These are phyloP conservation scores for Phytophthora sp. DNA, from an alignment of 352 stramenopile species.

Conservation along the genomic window DNA sequence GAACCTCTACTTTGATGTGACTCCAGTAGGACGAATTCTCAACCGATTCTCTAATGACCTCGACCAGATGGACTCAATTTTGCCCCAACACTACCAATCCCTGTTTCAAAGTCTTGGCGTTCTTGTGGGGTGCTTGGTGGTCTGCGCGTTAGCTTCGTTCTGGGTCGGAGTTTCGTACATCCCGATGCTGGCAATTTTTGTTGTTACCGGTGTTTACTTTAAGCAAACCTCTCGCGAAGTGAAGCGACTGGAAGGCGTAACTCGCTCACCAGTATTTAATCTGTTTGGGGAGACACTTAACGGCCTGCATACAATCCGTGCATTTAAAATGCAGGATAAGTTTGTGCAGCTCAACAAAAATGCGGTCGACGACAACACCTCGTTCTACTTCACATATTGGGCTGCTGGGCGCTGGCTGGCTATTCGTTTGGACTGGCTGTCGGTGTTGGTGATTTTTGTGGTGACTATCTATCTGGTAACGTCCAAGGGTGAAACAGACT, in stretches of 20 bases:
- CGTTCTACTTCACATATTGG: conserved; percentile 58
- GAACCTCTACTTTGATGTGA: conserved; percentile 61
- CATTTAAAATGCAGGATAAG: conserved; percentile 44
- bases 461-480: conserved; percentile 39
- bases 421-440: conserved; percentile 88
- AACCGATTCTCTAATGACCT: conserved; percentile 60
- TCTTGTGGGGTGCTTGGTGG: conserved; percentile 40
- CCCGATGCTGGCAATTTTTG: conserved; percentile 64
- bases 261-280: conserved; percentile 89
- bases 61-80: conserved; percentile 48
- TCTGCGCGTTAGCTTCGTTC: conserved; percentile 45
- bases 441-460: conserved; percentile 86
- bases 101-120: conserved; percentile 39
- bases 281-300: conserved; percentile 91
- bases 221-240: conserved; percentile 82
- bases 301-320: conserved; percentile 91
- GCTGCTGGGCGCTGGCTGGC: conserved; percentile 91
- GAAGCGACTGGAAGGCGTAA: conserved; percentile 93
- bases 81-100: conserved; percentile 46
- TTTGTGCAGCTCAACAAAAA: conserved; percentile 48
- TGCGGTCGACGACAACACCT: conserved; percentile 49
- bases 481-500: conserved; percentile 43
- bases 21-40: conserved; percentile 52
- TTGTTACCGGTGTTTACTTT: conserved; percentile 82
- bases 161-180: conserved; percentile 61